These are phyloP conservation scores for Hyphopichia fennica DNA, from an alignment of 1,139 yeast genomes.

Conservation along the genomic window DNA sequence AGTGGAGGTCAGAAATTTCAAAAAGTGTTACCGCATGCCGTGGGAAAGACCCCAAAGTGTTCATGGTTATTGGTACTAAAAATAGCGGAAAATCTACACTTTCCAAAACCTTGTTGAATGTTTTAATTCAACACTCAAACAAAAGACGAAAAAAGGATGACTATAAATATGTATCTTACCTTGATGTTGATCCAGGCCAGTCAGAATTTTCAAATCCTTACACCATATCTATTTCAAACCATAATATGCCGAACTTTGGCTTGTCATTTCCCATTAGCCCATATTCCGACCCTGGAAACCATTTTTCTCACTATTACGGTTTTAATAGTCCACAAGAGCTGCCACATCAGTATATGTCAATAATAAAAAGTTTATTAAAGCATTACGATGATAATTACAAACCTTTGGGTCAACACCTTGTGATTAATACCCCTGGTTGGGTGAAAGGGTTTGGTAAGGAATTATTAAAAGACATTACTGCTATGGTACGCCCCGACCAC, in stretches of 20 bases:
- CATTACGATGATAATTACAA: constrained; percentile 25
- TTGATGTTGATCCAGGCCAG: constrained; percentile 93
- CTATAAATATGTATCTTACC: constrained; percentile 18
- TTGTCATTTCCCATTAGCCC: constrained; percentile 16
- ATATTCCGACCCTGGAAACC: constrained; percentile 9
- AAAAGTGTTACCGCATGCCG: background rate
- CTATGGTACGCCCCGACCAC: constrained; percentile 52
- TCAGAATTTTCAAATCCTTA: constrained; percentile 79
- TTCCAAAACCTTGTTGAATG: constrained; percentile 54
- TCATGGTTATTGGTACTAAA: constrained; percentile 50
- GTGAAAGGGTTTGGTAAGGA: constrained; percentile 84
- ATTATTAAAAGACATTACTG: constrained; percentile 52
- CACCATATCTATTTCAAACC: constrained; percentile 49
- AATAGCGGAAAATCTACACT: constrained; percentile 86
- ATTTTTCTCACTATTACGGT: constrained; percentile 59
- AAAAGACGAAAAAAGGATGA: constrained; percentile 6
- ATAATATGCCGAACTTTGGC: constrained; percentile 26
- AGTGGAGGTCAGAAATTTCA: constrained; percentile 17
- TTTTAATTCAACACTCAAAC: constrained; percentile 17
- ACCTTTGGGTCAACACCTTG: constrained; percentile 40
- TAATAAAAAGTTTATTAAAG: constrained; percentile 44
- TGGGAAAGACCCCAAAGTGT: constrained; percentile 14
- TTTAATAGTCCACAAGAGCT: constrained; percentile 70
- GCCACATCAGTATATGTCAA: constrained; percentile 55
- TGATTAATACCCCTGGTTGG: constrained; percentile 93